Percentiles rank a stretch among this genome's conserved stretches.
Evolutionary conservation across 2,329 filamentous ascomycete genomes (phyloP).

Genomic region (Leptographium flavum): DNA sequence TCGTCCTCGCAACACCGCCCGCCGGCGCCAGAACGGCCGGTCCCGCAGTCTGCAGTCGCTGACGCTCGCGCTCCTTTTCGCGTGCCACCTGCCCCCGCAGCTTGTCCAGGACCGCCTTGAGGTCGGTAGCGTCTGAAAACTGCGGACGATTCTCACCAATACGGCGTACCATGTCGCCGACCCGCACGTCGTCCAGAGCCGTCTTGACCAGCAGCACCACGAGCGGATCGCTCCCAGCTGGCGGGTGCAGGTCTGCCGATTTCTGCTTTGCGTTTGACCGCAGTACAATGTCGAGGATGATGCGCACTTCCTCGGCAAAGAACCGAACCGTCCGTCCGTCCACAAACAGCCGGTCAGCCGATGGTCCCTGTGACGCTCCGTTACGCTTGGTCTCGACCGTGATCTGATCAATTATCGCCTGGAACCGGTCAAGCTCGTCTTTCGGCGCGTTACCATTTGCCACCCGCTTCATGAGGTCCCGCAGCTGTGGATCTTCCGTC

Average conservation of each 20-base stretch:
- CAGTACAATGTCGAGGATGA: conserved; percentile 45
- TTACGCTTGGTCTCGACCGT: conserved; percentile 44
- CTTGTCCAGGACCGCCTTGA: conserved; percentile 37
- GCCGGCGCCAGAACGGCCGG: neutral
- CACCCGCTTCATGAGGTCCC: conserved; percentile 72
- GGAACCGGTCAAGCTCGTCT: conserved; percentile 61
- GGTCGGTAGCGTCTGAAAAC: conserved; percentile 36
- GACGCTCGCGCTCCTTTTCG: conserved; percentile 5
- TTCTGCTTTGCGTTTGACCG: conserved; percentile 43
- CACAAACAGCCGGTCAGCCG: conserved; percentile 39
- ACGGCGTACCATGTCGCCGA: conserved; percentile 35
- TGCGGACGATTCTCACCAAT: conserved; percentile 37
- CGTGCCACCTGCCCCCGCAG: conserved; percentile 25
- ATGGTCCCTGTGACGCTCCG: conserved; percentile 34
- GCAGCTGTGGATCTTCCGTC: conserved; percentile 55
- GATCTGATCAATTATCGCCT: conserved; percentile 67
- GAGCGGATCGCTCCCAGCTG: conserved; percentile 38
- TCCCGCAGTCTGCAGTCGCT: conserved; percentile 12
- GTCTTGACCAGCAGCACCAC: conserved; percentile 42
- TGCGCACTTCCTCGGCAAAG: conserved; percentile 43
- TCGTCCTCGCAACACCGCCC: neutral
- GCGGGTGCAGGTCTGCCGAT: conserved; percentile 36
- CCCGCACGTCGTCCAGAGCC: conserved; percentile 36
- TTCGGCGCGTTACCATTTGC: conserved; percentile 59
- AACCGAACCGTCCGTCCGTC: conserved; percentile 43